phyloP scores from a whole-genome alignment of 441 rosid species.

The Eruca vesicaria region DNA sequence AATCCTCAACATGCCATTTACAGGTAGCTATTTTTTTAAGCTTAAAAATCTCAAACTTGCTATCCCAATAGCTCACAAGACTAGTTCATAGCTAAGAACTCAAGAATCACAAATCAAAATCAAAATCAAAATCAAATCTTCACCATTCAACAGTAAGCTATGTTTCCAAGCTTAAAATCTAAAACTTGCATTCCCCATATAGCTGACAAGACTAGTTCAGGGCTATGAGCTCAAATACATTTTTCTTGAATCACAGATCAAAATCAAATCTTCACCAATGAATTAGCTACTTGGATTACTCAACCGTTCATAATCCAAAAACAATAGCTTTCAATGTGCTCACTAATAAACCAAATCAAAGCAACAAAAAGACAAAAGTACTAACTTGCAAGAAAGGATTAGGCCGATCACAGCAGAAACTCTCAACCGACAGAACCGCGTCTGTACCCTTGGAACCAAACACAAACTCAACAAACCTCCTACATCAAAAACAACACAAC shows the following conservation, averaged over 20 bases:
- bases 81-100: background rate
- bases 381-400: constrained; percentile 78
- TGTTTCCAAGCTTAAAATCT: no score
- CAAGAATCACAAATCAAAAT: no score
- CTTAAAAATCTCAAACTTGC: background rate
- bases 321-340: background rate
- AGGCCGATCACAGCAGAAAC: constrained; percentile 77
- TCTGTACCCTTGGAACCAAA: constrained; percentile 63
- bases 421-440: constrained; percentile 58
- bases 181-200: no score
- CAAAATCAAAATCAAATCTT: no score
- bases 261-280: background rate
- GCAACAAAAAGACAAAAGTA: background rate
- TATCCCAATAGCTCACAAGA: background rate
- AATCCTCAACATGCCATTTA: background rate
- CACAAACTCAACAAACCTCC: constrained; percentile 48
- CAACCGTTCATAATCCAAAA: background rate
- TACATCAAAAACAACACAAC: background rate
- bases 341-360: background rate
- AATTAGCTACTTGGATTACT: background rate
- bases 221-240: no score
- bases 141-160: no score
- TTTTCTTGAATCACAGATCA: no score
- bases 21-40: background rate
- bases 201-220: no score